Base-by-base conservation (phyloP, 1,284 basidiomycete genomes). In the Mycosarcoma maydis region DNA sequence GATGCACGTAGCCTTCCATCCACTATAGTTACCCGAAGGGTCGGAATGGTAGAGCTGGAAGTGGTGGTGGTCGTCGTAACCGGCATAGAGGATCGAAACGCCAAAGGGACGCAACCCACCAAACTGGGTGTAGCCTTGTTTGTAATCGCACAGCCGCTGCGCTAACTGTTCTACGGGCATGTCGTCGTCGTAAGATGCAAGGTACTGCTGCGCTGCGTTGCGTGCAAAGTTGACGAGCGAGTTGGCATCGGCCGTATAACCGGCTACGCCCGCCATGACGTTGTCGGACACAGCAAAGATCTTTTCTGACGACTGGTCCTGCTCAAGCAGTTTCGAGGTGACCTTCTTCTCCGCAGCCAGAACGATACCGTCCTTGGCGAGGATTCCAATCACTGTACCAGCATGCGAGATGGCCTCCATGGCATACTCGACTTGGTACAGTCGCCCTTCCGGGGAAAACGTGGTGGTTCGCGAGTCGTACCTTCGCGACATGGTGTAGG, bases 331-430 rank as follows among this genome's bases (percentile, higher is more conserved):
- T 84, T 98, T 98, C 44, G 94, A 94, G 0, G 96, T 98, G 36
- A 98, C 94, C 84, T 96, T 96, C 89, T 98, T 98, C 86, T 98
- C 95, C 7, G 95, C 95, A 0, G 94, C 95, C n/a, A 98, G 87
- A 3, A 98, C 94, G 33, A 98, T 92, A 1, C 96, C 95, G 42
- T 67, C 82, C 73, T 91, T 92, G 19, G 93, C 92, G n/a, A 96
- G 86, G 51, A 97, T 90, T 36, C 93, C 94, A 26, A 98, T 88
- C 39, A 96, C 93, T 14, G 94, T 94, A 66, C 94, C 94, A 24
- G 94, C 94, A 78, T 95, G 92, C 24, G 92, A 94, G 86, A 98
- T 97, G 64, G 94, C 94, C 82, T 98, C 94, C 94, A 97, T 97
- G 46, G 94, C 94, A 87, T 98, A 98, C 85, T 98, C 94, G 85